Evolutionary conservation across 352 stramenopile genomes (phyloP).

Genomic region (Elongisporangium senticosum): DNA sequence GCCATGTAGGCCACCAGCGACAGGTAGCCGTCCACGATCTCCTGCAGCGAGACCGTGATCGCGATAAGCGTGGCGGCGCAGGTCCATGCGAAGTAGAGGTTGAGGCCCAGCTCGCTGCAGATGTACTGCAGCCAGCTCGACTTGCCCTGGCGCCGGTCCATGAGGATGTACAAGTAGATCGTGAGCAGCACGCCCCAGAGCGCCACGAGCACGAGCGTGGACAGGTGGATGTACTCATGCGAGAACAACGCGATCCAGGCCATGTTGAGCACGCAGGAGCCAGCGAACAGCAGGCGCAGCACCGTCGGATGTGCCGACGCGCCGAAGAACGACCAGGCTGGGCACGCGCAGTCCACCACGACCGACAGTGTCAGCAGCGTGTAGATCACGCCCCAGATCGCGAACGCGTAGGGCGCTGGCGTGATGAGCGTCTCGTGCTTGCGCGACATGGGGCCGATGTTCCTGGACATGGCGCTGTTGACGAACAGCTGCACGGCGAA

Average conservation of each 20-base stretch:
- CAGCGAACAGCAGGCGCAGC: conserved; percentile 52
- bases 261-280: conserved; percentile 65
- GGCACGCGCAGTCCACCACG: conserved; percentile 59
- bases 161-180: conserved; percentile 52
- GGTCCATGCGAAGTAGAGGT: conserved; percentile 73
- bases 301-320: conserved; percentile 35
- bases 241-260: conserved; percentile 69
- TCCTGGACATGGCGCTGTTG: conserved; percentile 41
- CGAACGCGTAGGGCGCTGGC: conserved; percentile 64
- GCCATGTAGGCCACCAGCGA: conserved; percentile 51
- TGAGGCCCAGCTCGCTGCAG: conserved; percentile 53
- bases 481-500: conserved; percentile 60
- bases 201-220: conserved; percentile 43
- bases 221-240: conserved; percentile 51
- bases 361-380: conserved; percentile 53
- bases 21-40: conserved; percentile 37
- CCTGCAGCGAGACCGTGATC: conserved; percentile 54
- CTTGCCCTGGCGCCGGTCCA: conserved; percentile 27
- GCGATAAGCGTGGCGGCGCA: conserved; percentile 65
- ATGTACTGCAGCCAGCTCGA: conserved; percentile 48
- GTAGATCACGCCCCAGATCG: conserved; percentile 83
- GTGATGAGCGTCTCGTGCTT: conserved; percentile 75
- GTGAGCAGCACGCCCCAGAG: conserved; percentile 57
- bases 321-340: conserved; percentile 54
- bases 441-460: conserved; percentile 48